phyloP scores from a whole-genome alignment of 352 stramenopile species.

The Pythium dissotocum region DNA sequence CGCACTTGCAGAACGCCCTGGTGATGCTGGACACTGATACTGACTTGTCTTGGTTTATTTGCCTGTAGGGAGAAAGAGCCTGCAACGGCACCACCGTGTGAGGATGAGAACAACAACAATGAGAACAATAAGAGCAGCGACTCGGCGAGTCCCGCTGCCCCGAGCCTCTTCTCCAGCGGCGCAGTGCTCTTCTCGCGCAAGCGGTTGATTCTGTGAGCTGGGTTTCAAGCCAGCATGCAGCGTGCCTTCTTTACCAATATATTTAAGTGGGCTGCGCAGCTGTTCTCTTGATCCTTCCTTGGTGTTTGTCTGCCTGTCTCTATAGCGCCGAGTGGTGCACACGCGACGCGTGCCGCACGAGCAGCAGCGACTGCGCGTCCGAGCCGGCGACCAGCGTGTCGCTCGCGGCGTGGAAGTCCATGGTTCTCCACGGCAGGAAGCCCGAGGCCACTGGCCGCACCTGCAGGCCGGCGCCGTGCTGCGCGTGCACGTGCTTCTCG shows the following conservation, averaged over 20 bases:
- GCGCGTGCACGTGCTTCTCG: constrained; percentile 32
- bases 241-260: constrained; percentile 19
- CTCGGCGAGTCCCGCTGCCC: background rate
- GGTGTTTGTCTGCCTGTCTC: background rate
- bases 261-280: constrained; percentile 16
- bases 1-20: background rate
- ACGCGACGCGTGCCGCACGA: constrained; percentile 66
- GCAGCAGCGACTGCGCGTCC: constrained; percentile 70
- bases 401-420: constrained; percentile 71
- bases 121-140: background rate
- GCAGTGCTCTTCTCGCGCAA: constrained; percentile 9
- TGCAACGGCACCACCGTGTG: background rate
- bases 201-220: constrained; percentile 11
- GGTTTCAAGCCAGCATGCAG: background rate
- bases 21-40: background rate
- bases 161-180: background rate
- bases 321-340: constrained; percentile 21
- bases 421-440: constrained; percentile 62
- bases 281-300: background rate
- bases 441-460: constrained; percentile 42
- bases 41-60: background rate
- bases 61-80: constrained; percentile 20
- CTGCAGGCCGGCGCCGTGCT: constrained; percentile 30
- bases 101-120: background rate
- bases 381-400: constrained; percentile 76